Evolutionary conservation across 2,329 filamentous ascomycete genomes (phyloP), one percentile per base, ranked within the genome.

Genomic region (Penicillium sp.): DNA sequence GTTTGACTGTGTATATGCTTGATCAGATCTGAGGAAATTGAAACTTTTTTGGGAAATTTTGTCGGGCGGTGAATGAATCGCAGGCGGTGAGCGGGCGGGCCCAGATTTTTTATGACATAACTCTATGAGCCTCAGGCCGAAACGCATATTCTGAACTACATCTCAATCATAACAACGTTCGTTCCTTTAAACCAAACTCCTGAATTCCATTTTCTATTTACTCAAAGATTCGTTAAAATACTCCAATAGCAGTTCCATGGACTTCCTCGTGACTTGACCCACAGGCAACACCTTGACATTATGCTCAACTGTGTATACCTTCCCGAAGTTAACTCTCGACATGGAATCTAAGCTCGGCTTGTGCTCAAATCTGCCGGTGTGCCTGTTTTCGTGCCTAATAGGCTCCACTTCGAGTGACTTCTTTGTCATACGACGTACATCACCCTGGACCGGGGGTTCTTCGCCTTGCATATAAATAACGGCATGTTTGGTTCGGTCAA

Each of bases 221-320:
- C 9, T n/a, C 22, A 38, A 1, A 44, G 44, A 44, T 13, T 45
- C 48, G 16, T 13, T 21, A 3, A 34, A 32, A 31, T 50, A 50
- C 31, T 50, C 41, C 3, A 45, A 10, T 34, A 72, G 66, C 18
- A 42, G 58, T 1, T 55, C 27, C 51, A 72, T 63, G 6, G 71
- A 70, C 3, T 48, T n/a, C 1, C 49, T 14, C 5, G 58, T 60
- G 3, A 79, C 66, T 10, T 53, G 56, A 0, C 77, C 76, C 5
- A 78, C 58, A 1, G 75, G 65, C 18, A 72, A 71, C 1, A 76
- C 73, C 48, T 73, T 77, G 36, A 75, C 62, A 48, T 78, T 77
- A 50, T 76, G 71, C 50, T 79, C 72, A 11, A 78, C 70, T 0
- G 72, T 74, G 57, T 75, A 72, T 1, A 72, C 57, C 13, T 77